Percentiles rank a stretch among this genome's conserved stretches.
Evolutionary conservation across 2,329 filamentous ascomycete genomes (phyloP).

Genomic region (Cryphonectria parasitica): DNA sequence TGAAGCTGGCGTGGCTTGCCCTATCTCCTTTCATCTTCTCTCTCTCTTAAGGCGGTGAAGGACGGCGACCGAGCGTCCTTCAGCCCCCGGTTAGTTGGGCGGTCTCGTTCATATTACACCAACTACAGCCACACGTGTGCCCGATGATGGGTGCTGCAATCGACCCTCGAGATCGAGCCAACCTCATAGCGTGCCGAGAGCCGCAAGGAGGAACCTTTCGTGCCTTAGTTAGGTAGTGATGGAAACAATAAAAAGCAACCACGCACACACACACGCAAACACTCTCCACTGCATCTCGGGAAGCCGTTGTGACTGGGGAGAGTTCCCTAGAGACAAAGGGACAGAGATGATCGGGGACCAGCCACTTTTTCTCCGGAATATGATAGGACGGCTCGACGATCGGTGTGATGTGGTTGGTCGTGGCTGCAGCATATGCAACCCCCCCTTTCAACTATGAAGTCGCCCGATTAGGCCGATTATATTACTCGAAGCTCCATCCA

Average conservation of each 20-base stretch:
- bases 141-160: not conserved
- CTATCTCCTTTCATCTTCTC: too few species aligned
- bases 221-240: not conserved
- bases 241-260: not conserved
- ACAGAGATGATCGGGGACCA: not conserved
- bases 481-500: not conserved
- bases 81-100: not conserved
- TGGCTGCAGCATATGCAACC: not conserved
- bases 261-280: not conserved
- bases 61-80: not conserved
- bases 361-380: not conserved
- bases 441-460: not conserved
- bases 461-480: slow-evolving; percentile 5
- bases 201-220: not conserved
- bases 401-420: not conserved
- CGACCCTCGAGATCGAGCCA: slow-evolving; percentile 25
- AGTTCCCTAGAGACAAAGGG: not conserved
- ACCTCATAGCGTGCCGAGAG: slow-evolving; percentile 17
- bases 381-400: not conserved
- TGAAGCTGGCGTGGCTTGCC: too few species aligned
- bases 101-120: not conserved
- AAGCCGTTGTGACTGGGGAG: not conserved
- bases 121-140: not conserved
- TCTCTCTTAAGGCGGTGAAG: too few species aligned
- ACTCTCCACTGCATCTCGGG: not conserved